Conservation (phyloP, 1,284 basidiomycete genomes). For the Rhodofomes roseus region DNA sequence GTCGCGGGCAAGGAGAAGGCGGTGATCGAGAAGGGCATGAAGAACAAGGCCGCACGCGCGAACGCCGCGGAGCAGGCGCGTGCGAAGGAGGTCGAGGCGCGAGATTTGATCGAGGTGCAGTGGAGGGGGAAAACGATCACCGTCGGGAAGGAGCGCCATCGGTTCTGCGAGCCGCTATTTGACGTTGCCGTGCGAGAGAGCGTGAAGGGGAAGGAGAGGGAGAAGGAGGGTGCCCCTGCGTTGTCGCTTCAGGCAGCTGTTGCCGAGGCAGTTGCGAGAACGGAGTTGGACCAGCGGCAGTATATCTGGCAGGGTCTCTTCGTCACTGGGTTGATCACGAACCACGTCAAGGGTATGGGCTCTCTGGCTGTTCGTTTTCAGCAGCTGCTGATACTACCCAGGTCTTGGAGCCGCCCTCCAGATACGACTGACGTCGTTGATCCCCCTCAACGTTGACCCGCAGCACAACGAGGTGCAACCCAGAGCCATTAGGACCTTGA, state of each 20-base stretch:
- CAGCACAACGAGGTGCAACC: conserved; percentile 72
- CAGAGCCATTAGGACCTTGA: conserved; percentile 59
- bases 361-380: neutral
- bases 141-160: conserved; percentile 84
- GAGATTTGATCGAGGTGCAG: conserved; percentile 75
- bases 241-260: conserved; percentile 61
- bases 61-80: conserved; percentile 78
- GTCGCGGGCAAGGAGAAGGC: conserved; percentile 80
- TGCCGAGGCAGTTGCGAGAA: conserved; percentile 52
- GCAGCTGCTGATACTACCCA: conserved; percentile 23
- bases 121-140: conserved; percentile 71
- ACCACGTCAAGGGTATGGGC: conserved; percentile 67
- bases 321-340: conserved; percentile 79
- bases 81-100: conserved; percentile 74
- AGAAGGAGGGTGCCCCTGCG: conserved; percentile 25
- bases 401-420: conserved; percentile 72
- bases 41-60: conserved; percentile 73
- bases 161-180: conserved; percentile 88
- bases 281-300: conserved; percentile 63
- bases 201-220: conserved; percentile 22
- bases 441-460: conserved; percentile 62
- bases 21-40: conserved; percentile 76
- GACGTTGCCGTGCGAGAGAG: conserved; percentile 56
- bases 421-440: conserved; percentile 69
- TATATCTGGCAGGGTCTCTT: conserved; percentile 80